Percentiles rank a stretch among this genome's conserved stretches.
These are phyloP conservation scores for Peterozyma xylosa DNA, from an alignment of 805 yeast species.

Conservation along the genomic window DNA sequence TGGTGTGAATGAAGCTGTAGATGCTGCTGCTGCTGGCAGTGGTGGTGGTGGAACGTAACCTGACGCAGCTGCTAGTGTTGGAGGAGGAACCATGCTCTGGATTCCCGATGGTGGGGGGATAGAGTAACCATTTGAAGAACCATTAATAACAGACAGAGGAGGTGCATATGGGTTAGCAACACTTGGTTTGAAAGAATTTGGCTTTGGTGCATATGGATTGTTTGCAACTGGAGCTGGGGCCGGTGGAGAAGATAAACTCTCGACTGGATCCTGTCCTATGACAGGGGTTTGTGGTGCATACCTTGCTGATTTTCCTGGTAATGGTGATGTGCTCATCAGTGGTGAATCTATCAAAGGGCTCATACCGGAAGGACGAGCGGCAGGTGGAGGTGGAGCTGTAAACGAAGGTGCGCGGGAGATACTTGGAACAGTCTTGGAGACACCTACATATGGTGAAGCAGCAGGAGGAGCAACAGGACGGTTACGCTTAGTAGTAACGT, in stretches of 20 bases:
- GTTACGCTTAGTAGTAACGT: conserved; percentile 21
- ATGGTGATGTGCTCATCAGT: conserved; percentile 8
- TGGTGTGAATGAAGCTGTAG: conserved; percentile 4
- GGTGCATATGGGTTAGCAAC: conserved; percentile 5
- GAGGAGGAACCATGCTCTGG: conserved; percentile 9
- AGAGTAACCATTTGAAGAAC: too few relatives aligned
- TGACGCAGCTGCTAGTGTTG: conserved; percentile 1
- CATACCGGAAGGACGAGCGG: conserved; percentile 8
- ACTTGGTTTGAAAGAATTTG: conserved; percentile 9
- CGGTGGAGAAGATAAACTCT: conserved; percentile 1
- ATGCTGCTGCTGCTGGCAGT: conserved; percentile 7
- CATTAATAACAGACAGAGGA: conserved; percentile 7
- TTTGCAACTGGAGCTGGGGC: conserved; percentile 1
- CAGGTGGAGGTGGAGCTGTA: conserved; percentile 12
- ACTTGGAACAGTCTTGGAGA: conserved; percentile 20
- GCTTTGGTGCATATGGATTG: conserved; percentile 30
- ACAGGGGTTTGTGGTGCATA: conserved; percentile 19
- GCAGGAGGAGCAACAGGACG: conserved; percentile 38
- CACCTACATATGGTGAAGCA: conserved; percentile 11
- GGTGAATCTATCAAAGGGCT: conserved; percentile 1
- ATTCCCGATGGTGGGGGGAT: conserved; percentile 17
- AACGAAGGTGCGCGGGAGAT: conserved; percentile 11
- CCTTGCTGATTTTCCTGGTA: conserved; percentile 14
- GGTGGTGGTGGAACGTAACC: conserved; percentile 9
- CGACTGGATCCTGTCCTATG: conserved; percentile 5